These are phyloP conservation scores for Exophiala calicioides DNA, from an alignment of 2,329 filamentous ascomycete genomes.

Conservation along the genomic window DNA sequence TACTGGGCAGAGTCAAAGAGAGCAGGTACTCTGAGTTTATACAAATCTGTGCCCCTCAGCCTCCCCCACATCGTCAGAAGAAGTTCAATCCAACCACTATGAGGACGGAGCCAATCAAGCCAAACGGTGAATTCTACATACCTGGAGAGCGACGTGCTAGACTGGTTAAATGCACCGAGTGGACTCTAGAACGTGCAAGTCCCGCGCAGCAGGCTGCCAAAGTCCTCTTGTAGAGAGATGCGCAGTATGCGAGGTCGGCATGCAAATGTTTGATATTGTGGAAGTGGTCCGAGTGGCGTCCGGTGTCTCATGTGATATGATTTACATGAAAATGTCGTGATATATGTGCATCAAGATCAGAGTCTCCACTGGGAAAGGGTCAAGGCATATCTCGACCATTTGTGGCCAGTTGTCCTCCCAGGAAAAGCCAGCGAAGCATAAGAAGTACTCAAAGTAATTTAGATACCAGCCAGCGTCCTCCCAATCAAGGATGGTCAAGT, in stretches of 20 bases:
- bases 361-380: conserved; percentile 3
- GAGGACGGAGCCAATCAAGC: conserved; percentile 16
- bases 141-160: conserved; percentile 5
- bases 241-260: background rate
- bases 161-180: conserved; percentile 11
- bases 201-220: background rate
- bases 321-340: conserved; percentile 4
- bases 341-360: background rate
- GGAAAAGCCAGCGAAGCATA: conserved; percentile 1
- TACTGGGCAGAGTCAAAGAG: conserved; percentile 7
- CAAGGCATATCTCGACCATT: background rate
- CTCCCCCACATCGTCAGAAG: conserved; percentile 11
- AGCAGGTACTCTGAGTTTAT: conserved; percentile 1
- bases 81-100: conserved; percentile 14
- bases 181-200: background rate
- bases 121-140: conserved; percentile 14
- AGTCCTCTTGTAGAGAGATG: conserved; percentile 1
- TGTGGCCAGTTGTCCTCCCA: conserved; percentile 9
- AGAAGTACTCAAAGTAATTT: conserved; percentile 43
- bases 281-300: background rate
- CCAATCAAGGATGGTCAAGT: conserved; percentile 44
- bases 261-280: background rate
- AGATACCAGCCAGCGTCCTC: conserved; percentile 44
- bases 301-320: background rate
- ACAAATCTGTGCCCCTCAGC: conserved; percentile 8